Base-by-base conservation (phyloP, 306 rosid genomes). In the Argentina anserina region DNA sequence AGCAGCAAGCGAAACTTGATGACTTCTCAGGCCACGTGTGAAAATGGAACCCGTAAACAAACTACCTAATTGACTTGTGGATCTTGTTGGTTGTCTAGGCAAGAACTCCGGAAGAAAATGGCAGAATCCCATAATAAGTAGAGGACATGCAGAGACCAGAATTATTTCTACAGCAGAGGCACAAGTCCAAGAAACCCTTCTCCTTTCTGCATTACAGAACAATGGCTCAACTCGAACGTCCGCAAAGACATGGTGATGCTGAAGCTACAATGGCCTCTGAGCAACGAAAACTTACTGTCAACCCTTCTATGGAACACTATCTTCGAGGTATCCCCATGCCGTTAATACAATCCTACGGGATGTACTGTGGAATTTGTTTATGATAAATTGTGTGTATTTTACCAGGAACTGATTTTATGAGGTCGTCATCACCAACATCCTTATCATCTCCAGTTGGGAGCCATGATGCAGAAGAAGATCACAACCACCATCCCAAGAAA, bases 201-300 rank as follows among this genome's bases (percentile, higher is more conserved):
- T 58, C 9, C 62, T 37, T 67, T 59, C 20, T 15, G 43, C 77
- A 64, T 47, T 25, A 63, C 10, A 75, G 67, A 60, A 13, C 63
- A 75, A 93, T 88, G 97, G 87, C 90, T 81, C 93, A 88, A 65
- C 85, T 85, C 1, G 89, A 92, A 74, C 88, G 87, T 43, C 37
- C 63, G 3, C 80, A 87, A 55, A 77, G 74, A 72, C 59, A 78
- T 17, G 76, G 74, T 37, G 84, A 84, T 14, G 58, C 76, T 18
- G 86, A 43, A 76, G 33, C 68, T 76, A 37, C 40, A 36, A 23
- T 18, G 40, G 20, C 43, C 53, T n/a, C 61, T 17, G 66, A 71
- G 26, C 66, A 59, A 0, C 33, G 34, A 69, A 69, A 50, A 34
- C 31, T 36, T 69, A 46, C 73, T 18, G 17, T 47, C 67, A 77